Evolutionary conservation across 495 filamentous ascomycete species (phyloP), one percentile per base, ranked within the genome.

Genomic region (Neurospora pannonica): DNA sequence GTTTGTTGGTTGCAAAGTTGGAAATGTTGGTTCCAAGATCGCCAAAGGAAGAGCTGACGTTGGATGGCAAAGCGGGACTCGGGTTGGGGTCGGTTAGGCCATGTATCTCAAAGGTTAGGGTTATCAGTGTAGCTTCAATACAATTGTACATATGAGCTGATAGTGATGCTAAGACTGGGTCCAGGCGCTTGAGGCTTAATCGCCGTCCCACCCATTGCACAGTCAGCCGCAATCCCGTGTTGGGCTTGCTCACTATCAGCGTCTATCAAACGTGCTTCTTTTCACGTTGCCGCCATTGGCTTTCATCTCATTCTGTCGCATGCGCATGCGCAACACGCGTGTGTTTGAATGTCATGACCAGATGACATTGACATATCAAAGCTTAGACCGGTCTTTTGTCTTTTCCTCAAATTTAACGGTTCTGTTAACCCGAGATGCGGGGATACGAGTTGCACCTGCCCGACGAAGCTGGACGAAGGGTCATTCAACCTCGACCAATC

Each of bases 41-140:
- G n/a, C n/a, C 43, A 21, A 17, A 34, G 28, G 21, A 71, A 73
- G 13, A 71, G 73, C 74, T 76, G 76, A 79, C 77, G 77, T 79
- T 77, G 72, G 76, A 71, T 43, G 48, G 39, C n/a, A 36, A 21
- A 28, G 21, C 24, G 36, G 38, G 54, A 28, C 39, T 39, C 24
- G 60, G 28, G 17, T 72, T 36, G 0, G 4, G 24, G 9, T 0
- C 28, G 8, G 54, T 67, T 67, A 67, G 24, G 0, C 5, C 28
- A 13, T n/a, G 9, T 73, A 77, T 43, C 71, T 43, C 34, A 2
- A 4, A 19, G 36, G 36, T n/a, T 60, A 38, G 74, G 74, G 17
- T 54, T 62, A 21, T 5, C n/a, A n/a, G n/a, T n/a, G n/a, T n/a
- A n/a, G n/a, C n/a, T n/a, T n/a, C n/a, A n/a, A n/a, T n/a, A n/a